These are phyloP conservation scores for Cytidiella melzeri DNA, from an alignment of 768 basidiomycete species.

Conservation along the genomic window DNA sequence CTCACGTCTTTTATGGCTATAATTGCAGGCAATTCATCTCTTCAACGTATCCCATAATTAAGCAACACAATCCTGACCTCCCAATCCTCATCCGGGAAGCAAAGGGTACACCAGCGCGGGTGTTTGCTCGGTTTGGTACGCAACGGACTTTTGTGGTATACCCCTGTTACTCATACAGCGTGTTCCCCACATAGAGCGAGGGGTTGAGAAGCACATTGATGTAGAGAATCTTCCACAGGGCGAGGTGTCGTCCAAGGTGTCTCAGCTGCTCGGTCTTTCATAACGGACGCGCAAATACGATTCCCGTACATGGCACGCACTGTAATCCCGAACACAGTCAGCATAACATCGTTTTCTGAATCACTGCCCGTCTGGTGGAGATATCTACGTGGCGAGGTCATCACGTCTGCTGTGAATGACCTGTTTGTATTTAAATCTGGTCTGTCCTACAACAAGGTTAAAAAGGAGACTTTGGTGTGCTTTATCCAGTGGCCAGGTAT, in stretches of 20 bases:
- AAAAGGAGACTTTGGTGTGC: no score
- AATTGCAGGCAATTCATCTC: slow-evolving; percentile 67
- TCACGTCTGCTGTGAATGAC: no score
- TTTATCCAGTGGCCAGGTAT: no score
- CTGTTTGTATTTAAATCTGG: no score
- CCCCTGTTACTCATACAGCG: background rate
- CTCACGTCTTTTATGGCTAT: slow-evolving; percentile 1
- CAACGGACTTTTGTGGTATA: background rate
- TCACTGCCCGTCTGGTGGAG: no score
- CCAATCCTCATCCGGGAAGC: slow-evolving; percentile 81
- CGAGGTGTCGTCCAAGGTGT: slow-evolving; percentile 68
- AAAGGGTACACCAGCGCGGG: slow-evolving; percentile 69
- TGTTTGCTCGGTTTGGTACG: slow-evolving; percentile 84
- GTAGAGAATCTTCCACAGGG: slow-evolving; percentile 67
- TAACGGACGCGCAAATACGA: background rate
- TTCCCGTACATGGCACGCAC: no score
- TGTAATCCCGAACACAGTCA: no score
- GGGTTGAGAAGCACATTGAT: slow-evolving; percentile 75
- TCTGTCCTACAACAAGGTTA: no score
- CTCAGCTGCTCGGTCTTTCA: slow-evolving; percentile 44
- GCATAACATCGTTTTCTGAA: no score
- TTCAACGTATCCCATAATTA: slow-evolving; percentile 66
- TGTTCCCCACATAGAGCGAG: slow-evolving; percentile 51
- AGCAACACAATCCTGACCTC: slow-evolving; percentile 82
- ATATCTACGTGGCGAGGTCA: no score